Conservation (phyloP, 1,139 yeast species). For the Suhomyces terraborum region DNA sequence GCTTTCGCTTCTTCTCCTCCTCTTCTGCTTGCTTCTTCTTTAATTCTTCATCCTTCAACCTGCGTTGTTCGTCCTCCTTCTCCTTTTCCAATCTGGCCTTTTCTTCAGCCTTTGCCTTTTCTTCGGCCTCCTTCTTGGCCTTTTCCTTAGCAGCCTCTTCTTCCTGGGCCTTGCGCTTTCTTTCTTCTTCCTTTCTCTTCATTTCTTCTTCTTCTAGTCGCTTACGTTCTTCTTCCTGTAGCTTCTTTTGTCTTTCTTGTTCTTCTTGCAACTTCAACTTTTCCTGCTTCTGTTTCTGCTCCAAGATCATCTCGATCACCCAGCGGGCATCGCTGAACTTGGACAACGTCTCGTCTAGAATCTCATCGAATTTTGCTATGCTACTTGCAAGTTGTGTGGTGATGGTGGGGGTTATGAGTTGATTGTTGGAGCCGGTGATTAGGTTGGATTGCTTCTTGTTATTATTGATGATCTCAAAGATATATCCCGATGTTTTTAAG, state of each 20-base stretch:
- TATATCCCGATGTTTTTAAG: constrained; percentile 46
- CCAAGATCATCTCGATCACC: constrained; percentile 50
- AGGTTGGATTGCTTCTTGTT: constrained; percentile 46
- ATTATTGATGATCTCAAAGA: constrained; percentile 47
- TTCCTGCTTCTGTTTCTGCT: constrained; percentile 46
- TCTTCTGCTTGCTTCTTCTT: constrained; percentile 24
- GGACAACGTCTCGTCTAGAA: constrained; percentile 45
- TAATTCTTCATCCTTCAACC: constrained; percentile 23
- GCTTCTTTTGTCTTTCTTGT: constrained; percentile 31
- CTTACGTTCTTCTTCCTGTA: constrained; percentile 27
- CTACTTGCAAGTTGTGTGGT: constrained; percentile 42
- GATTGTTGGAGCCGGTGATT: constrained; percentile 48
- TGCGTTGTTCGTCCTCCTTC: constrained; percentile 16
- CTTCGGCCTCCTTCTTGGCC: constrained; percentile 18
- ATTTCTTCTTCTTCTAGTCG: constrained; percentile 22
- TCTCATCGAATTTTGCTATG: constrained; percentile 44
- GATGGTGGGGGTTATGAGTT: constrained; percentile 43
- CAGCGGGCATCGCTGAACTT: constrained; percentile 50
- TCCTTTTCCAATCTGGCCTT: constrained; percentile 15
- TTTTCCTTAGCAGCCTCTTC: constrained; percentile 15
- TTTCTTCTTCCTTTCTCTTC: constrained; percentile 18
- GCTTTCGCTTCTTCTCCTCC: constrained; percentile 19
- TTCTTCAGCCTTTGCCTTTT: constrained; percentile 16
- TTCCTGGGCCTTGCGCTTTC: constrained; percentile 16
- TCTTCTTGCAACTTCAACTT: constrained; percentile 44